These are phyloP conservation scores for Aquilaria sinensis DNA, from an alignment of 345 rosid species.

Conservation along the genomic window DNA sequence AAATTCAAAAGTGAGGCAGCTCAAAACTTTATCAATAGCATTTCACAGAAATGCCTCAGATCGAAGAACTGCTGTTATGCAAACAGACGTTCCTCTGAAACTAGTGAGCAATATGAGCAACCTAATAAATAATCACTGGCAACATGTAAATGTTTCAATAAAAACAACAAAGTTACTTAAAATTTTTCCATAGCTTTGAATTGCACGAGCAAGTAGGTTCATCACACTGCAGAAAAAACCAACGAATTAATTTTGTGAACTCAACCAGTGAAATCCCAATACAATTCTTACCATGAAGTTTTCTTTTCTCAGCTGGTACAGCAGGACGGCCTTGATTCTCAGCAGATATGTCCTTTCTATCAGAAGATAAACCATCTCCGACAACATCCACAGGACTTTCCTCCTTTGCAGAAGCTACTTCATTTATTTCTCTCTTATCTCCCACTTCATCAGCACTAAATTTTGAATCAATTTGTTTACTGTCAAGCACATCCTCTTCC, in stretches of 20 bases:
- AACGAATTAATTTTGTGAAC: background rate
- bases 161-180: too few species aligned
- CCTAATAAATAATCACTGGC: too few species aligned
- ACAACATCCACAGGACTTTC: constrained; percentile 40
- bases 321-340: constrained; percentile 30
- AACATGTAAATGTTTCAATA: too few species aligned
- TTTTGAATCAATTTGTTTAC: constrained; percentile 67
- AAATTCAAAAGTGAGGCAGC: background rate
- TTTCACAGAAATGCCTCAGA: too few species aligned
- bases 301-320: constrained; percentile 69
- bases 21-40: too few species aligned
- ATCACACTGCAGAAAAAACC: background rate
- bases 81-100: too few species aligned
- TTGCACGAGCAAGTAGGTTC: background rate
- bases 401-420: constrained; percentile 30
- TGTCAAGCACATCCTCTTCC: constrained; percentile 86
- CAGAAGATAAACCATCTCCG: constrained; percentile 35
- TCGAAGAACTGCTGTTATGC: too few species aligned
- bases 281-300: constrained; percentile 55
- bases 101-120: too few species aligned
- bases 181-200: background rate
- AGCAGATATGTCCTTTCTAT: constrained; percentile 27
- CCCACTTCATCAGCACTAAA: constrained; percentile 45
- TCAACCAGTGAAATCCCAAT: background rate
- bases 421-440: constrained; percentile 44